phyloP scores from a whole-genome alignment of 1,284 basidiomycete species.

The Mycosarcoma maydis region DNA sequence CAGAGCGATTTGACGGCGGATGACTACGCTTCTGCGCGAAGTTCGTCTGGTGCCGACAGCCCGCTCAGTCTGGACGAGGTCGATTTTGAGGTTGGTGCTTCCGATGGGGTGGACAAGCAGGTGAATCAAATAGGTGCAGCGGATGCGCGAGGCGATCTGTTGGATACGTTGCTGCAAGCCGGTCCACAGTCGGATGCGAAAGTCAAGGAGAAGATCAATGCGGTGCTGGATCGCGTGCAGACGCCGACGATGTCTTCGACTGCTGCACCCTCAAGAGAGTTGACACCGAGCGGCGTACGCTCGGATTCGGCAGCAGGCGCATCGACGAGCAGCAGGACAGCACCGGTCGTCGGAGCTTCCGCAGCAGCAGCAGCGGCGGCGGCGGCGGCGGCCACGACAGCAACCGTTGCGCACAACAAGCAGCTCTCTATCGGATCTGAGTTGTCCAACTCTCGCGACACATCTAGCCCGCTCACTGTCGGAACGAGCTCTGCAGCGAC shows the following conservation, averaged over 20 bases:
- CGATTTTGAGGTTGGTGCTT: constrained; percentile 24
- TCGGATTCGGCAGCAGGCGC: constrained; percentile 1
- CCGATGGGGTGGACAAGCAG: constrained; percentile 12
- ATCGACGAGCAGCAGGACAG: background rate
- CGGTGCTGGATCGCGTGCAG: constrained; percentile 46
- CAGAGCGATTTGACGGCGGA: constrained; percentile 44
- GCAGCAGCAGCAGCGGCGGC: constrained; percentile 9
- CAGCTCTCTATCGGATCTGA: constrained; percentile 45
- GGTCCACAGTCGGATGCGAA: constrained; percentile 7
- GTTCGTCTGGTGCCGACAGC: constrained; percentile 24
- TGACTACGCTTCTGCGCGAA: constrained; percentile 45
- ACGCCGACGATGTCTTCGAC: constrained; percentile 7
- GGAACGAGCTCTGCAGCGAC: constrained; percentile 38
- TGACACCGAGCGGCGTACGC: background rate
- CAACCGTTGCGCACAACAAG: constrained; percentile 31
- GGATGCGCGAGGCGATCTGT: constrained; percentile 27
- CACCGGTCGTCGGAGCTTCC: constrained; percentile 3
- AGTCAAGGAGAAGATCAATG: constrained; percentile 55
- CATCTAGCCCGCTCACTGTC: constrained; percentile 33
- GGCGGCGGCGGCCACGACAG: constrained; percentile 1
- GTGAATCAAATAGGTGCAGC: background rate
- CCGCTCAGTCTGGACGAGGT: constrained; percentile 50
- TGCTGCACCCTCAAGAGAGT: background rate
- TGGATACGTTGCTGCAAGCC: constrained; percentile 38
- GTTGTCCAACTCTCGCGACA: constrained; percentile 33